Evolutionary conservation across 768 basidiomycete species (phyloP), one percentile per base, ranked within the genome.

Genomic region (Suillus fuscotomentosus): DNA sequence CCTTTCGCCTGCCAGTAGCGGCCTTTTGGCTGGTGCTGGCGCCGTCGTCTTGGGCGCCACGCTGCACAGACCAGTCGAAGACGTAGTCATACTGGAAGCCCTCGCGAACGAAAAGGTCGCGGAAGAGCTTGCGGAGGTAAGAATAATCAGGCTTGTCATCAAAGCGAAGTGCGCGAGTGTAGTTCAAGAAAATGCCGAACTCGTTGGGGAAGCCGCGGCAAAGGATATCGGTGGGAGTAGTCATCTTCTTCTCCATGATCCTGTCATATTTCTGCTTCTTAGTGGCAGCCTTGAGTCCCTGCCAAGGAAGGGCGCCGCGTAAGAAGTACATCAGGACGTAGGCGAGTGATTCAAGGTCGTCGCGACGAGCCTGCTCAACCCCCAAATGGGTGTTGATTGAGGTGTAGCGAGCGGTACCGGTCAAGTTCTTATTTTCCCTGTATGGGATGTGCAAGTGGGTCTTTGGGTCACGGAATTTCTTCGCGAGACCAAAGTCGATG

Each of bases 171-270:
- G 97, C 96, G 63, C 97, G 94, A 66, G 96, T 97, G 81, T 98
- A 99, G 83, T 99, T 99, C 73, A 99, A 82, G 86, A 98, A 99
- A 71, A 99, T 97, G 48, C 95, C 97, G 69, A 99, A 97, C 81
- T 99, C 97, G 82, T 95, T 96, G 66, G 97, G 97, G 87, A 97
- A 99, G n/a, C 94, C 95, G 70, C 97, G 95, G 83, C 97, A 99
- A 36, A 99, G 88, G 64, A 97, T 84, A 76, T 99, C 95, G 60
- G 94, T 96, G 15, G 95, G 94, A 0, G 95, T 97, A 43, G 97
- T 98, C 95, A 99, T 99, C 88, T 99, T 99, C 88, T 99, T 99
- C 82, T 99, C 97, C 97, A 99, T 99, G 82, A 99, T 99, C 66
- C 97, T 91, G 80, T 99, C 97, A 79, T 99, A 99, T 83, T 99